Conservation (phyloP, 2,329 filamentous ascomycete species). For the Orbilia ellipsospora region DNA sequence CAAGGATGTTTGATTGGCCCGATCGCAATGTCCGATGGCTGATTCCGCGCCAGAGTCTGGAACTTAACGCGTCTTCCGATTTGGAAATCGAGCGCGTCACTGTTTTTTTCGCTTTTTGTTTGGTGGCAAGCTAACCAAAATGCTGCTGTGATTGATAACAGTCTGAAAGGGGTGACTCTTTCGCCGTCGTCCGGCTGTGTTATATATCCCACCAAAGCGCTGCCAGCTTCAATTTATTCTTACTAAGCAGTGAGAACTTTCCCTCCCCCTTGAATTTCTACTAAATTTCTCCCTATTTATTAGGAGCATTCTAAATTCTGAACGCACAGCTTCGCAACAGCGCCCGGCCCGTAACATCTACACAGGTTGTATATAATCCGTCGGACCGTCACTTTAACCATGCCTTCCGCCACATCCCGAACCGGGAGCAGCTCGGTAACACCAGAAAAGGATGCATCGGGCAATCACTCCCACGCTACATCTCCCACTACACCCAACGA, state of each 20-base stretch:
- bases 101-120: constrained; percentile 24
- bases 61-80: constrained; percentile 49
- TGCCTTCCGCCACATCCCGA: constrained; percentile 32
- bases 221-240: not conserved
- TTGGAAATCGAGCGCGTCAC: constrained; percentile 45
- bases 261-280: not conserved
- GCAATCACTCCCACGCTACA: constrained; percentile 31
- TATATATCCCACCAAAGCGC: not conserved
- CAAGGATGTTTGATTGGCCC: constrained; percentile 33
- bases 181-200: not conserved
- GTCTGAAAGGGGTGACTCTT: constrained; percentile 27
- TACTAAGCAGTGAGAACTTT: not conserved
- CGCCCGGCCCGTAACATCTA: not conserved
- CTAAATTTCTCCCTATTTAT: not conserved
- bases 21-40: constrained; percentile 35
- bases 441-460: constrained; percentile 31
- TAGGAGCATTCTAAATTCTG: not conserved
- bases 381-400: constrained; percentile 10
- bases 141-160: constrained; percentile 7
- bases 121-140: constrained; percentile 41
- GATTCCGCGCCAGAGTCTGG: constrained; percentile 33
- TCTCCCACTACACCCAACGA: constrained; percentile 40
- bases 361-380: not conserved
- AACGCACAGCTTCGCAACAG: not conserved
- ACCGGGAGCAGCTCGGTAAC: constrained; percentile 30